Evolutionary conservation across 352 stramenopile species (phyloP), one percentile per base, ranked within the genome.

Genomic region (Pythium rishiriense): DNA sequence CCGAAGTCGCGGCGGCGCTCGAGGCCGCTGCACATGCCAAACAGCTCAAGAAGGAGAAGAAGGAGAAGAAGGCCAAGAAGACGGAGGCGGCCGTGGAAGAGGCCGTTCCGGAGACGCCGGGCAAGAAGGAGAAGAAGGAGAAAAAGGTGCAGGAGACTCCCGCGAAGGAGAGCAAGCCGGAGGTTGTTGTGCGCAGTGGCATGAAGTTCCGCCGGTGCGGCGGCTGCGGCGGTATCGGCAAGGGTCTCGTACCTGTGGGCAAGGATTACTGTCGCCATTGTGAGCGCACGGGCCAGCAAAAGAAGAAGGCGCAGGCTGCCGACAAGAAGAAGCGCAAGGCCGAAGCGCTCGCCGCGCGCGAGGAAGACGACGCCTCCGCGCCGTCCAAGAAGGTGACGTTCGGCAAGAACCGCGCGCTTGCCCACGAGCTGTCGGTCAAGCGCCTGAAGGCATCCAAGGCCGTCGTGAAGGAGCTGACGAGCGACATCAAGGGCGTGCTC

Each of bases 321-420:
- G 70, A 69, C 47, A 86, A 78, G 37, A 94, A 91, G 73, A 72
- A 72, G 72, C 76, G 79, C 57, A 90, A 90, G 64, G 79, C 78
- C 0, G 67, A 72, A 28, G 74, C 65, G 46, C 51, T 78, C 19
- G 76, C 85, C 12, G 69, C 64, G 17, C 61, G 59, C 17, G 65
- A 70, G 14, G 67, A 69, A 15, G 55, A 62, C n/a, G 73, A 72
- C 14, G 68, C 72, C 39, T 70, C 75, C 15, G 58, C 70, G 24
- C 57, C 66, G 24, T 70, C 69, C 41, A 93, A 91, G 70, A 92
- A 91, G 52, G 86, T 95, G 68, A 92, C 84, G 43, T 95, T 95
- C 60, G 86, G 86, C 50, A 95, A 91, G 78, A 92, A 87, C 72
- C 91, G 91, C 60, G 78, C 83, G 42, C 72, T 95, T 19, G 73